These are phyloP conservation scores for Drosera capensis DNA, from an alignment of 148 eudicot species.

Conservation along the genomic window DNA sequence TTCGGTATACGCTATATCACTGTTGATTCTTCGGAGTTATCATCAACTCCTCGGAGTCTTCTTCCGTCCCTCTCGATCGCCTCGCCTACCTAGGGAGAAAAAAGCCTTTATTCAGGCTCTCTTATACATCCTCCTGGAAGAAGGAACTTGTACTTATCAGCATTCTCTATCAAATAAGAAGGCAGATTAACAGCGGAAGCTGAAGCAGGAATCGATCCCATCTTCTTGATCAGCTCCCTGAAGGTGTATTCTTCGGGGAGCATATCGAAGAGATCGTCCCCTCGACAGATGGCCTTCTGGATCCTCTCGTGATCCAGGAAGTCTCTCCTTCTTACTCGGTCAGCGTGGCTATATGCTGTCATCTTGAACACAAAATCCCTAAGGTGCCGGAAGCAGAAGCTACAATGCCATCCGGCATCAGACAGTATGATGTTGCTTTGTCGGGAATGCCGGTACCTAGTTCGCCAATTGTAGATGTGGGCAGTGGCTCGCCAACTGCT, in stretches of 20 bases:
- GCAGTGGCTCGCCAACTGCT: constrained; percentile 73
- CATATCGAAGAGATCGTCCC: constrained; percentile 80
- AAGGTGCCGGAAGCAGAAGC: constrained; percentile 63
- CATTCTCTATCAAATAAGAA: constrained; percentile 53
- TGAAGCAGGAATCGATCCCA: constrained; percentile 63
- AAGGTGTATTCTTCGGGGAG: constrained; percentile 82
- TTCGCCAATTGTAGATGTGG: constrained; percentile 30
- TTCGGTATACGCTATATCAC: too few species aligned
- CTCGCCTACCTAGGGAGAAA: too few species aligned
- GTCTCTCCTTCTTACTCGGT: constrained; percentile 46
- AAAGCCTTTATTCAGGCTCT: constrained; percentile 9
- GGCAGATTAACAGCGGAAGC: constrained; percentile 71
- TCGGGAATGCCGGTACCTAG: constrained; percentile 54
- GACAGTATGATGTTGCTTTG: constrained; percentile 45
- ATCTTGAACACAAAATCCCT: constrained; percentile 69
- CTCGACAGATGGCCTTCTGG: constrained; percentile 45
- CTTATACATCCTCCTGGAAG: constrained; percentile 87
- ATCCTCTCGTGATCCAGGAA: constrained; percentile 42
- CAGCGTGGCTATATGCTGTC: constrained; percentile 92
- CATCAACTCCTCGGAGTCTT: too few species aligned
- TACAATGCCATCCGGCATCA: constrained; percentile 92
- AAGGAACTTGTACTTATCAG: constrained; percentile 56
- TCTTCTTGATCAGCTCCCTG: constrained; percentile 50
- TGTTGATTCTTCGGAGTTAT: too few species aligned
- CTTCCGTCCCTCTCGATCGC: too few species aligned